These are phyloP conservation scores for Eimeria acervulina DNA, from an alignment of 169 alveolate species.

Conservation along the genomic window DNA sequence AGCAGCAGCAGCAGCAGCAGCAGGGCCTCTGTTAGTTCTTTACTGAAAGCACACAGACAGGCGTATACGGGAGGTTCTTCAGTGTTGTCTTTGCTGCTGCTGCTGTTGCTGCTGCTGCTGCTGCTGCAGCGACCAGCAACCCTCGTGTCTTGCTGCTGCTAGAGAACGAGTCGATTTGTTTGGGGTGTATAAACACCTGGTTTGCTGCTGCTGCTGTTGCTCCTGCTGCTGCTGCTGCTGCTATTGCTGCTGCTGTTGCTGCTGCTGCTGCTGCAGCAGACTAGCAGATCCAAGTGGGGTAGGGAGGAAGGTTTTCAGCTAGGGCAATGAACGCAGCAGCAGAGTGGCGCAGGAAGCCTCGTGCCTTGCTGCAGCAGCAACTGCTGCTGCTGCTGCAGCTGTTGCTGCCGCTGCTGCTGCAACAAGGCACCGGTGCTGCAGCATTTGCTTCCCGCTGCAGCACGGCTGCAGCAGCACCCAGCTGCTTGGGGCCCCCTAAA, in stretches of 20 bases:
- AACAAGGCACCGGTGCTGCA: neutral
- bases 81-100: too few relatives aligned
- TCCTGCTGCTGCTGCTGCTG: neutral
- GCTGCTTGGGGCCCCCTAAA: neutral
- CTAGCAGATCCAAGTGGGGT: neutral
- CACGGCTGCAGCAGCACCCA: neutral
- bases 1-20: constrained; percentile 22
- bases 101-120: too few relatives aligned
- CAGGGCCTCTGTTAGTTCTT: neutral
- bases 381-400: constrained; percentile 20
- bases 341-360: neutral
- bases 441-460: constrained; percentile 23
- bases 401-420: constrained; percentile 38
- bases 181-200: neutral
- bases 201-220: neutral
- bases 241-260: constrained; percentile 11
- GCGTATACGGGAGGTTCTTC: too few relatives aligned
- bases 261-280: neutral
- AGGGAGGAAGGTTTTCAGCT: neutral
- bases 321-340: neutral
- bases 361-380: neutral
- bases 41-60: too few relatives aligned
- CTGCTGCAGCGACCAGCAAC: too few relatives aligned
- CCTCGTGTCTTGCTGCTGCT: too few relatives aligned
- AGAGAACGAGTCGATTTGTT: neutral